These are phyloP conservation scores for Fusarium metavorans DNA, from an alignment of 2,329 filamentous ascomycete species.

Conservation along the genomic window DNA sequence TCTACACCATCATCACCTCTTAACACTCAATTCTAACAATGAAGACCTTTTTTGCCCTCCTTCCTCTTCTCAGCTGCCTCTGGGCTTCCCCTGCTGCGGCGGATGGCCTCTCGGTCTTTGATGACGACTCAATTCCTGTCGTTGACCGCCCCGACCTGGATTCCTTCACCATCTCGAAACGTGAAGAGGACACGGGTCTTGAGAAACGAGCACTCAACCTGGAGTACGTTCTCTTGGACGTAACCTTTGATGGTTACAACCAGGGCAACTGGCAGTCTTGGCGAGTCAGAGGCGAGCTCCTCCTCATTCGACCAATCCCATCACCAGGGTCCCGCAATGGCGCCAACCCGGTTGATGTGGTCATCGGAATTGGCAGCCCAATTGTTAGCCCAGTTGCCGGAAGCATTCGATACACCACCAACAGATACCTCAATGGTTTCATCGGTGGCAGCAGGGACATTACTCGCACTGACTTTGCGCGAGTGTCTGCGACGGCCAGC, in stretches of 20 bases:
- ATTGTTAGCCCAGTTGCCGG: conserved; percentile 9
- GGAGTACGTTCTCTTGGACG: conserved; percentile 1
- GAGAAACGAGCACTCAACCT: conserved; percentile 12
- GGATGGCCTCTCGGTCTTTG: conserved; percentile 1
- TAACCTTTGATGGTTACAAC: conserved; percentile 10
- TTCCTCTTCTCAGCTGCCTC: neutral
- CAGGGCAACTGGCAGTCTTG: conserved; percentile 8
- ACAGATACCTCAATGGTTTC: conserved; percentile 17
- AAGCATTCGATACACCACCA: conserved; percentile 18
- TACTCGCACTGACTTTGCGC: conserved; percentile 6
- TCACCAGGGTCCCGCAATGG: neutral
- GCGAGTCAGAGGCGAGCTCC: conserved; percentile 1
- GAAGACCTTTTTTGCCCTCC: neutral
- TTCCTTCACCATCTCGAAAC: neutral
- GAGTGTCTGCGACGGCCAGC: conserved; percentile 5
- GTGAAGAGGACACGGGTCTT: neutral
- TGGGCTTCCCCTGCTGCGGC: conserved; percentile 3
- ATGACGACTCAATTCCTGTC: neutral
- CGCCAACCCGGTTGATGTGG: conserved; percentile 14
- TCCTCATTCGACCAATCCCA: conserved; percentile 5
- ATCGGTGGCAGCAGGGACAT: conserved; percentile 2
- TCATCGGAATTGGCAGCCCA: conserved; percentile 13
- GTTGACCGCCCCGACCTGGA: conserved; percentile 6
- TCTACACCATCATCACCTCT: neutral
- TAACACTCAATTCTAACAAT: neutral